Conservation (phyloP, 78 protist species). For the Dictyostelium purpureum region DNA sequence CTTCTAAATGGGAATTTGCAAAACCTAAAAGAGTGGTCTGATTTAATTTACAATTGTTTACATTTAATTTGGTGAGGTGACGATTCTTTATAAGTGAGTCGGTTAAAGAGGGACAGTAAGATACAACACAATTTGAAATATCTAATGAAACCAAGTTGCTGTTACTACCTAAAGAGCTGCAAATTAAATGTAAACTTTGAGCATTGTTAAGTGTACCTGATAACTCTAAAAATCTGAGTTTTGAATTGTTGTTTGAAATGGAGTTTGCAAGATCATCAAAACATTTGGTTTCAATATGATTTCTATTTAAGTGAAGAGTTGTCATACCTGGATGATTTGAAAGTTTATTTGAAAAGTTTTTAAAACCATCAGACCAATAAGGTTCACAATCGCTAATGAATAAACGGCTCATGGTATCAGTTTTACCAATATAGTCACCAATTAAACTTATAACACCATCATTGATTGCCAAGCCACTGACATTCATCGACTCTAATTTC, state of each 20-base stretch:
- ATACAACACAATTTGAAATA: slow-evolving; percentile 22
- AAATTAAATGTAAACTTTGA: slow-evolving; percentile 5
- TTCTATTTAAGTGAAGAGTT: background rate
- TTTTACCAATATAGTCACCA: background rate
- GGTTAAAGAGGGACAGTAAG: background rate
- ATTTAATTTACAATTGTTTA: slow-evolving; percentile 2
- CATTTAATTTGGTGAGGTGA: background rate
- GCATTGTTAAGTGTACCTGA: background rate
- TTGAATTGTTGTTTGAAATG: background rate
- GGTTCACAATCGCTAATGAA: background rate
- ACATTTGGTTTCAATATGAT: slow-evolving; percentile 1
- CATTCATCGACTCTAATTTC: background rate
- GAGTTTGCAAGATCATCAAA: background rate
- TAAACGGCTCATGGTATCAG: background rate
- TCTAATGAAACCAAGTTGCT: slow-evolving; percentile 5
- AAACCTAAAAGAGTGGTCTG: background rate
- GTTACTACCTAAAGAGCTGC: background rate
- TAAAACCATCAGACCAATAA: background rate
- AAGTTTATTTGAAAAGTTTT: background rate
- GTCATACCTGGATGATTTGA: background rate
- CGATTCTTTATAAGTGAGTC: background rate
- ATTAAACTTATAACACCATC: background rate
- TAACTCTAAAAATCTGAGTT: background rate
- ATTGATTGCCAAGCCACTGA: background rate
- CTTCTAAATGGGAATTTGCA: background rate